Base-by-base conservation (phyloP, 2,329 filamentous ascomycete genomes). In the Phaeosphaeriaceae sp. region DNA sequence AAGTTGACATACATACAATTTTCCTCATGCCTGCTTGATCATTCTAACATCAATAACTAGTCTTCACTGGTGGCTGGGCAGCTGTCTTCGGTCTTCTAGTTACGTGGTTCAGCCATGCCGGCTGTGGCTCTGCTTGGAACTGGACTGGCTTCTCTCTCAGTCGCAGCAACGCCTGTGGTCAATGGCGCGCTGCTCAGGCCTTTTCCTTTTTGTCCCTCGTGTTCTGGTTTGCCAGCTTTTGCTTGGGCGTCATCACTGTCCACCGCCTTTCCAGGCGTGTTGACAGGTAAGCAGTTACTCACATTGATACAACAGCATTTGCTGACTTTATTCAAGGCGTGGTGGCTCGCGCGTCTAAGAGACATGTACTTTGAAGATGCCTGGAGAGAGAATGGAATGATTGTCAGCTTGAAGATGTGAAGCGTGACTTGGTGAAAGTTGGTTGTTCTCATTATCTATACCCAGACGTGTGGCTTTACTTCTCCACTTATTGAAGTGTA, bases 181-280 rank as follows among this genome's bases (percentile, higher is more conserved):
- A 84, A 61, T 89, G 84, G 82, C 90, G 88, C 74, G 83, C 89
- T 33, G 79, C 83, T 53, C 82, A 89, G 60, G 87, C 87, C 4
- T 91, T 92, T 65, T 76, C 80, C 40, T 92, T 92, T 74, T 73
- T 91, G 46, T 87, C 85, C 2, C 87, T 87, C 46, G 79, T 89
- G 58, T 78, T 86, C 65, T 92, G 88, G 88, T 80, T 91, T 33
- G 82, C 78, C 11, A 88, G 85, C 38, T 63, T 58, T 33, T 34
- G 65, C 12, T 42, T 64, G 20, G 66, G 65, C 12, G 42, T 62
- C 4, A 42, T 63, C 23, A 63, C 57, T 15, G 48, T 56, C 20
- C 56, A 61, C 42, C 58, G 62, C 29, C 52, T 62, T 15, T 42
- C 36, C 7, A 41, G 50, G 32, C 50, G 53, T 26, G 42, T 45